Base-by-base conservation (phyloP, 352 stramenopile genomes). In the Phytophthora sp. region DNA sequence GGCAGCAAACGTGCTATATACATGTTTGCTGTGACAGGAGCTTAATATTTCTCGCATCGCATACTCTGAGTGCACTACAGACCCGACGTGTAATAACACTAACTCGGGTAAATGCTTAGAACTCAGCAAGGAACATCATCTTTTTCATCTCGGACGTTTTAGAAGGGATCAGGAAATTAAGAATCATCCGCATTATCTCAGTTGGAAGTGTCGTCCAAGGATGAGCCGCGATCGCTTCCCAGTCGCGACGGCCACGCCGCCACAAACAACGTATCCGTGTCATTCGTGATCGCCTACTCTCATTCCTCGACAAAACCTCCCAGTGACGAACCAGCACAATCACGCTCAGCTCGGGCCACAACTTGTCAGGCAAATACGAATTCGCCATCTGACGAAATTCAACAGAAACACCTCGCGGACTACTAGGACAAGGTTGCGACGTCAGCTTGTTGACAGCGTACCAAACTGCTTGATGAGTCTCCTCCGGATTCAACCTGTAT, bases 381-480 rank as follows among this genome's bases (percentile, higher is more conserved):
- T 26, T 60, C 17, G 49, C 49, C 32, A 60, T 23, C 7, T 28
- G 39, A 13, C 23, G 23, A 0, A 60, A 1, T 8, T 27, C 27
- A n/a, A n/a, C 18, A 49, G 41, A n/a, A 28, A n/a, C 31, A 48
- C 12, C 21, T 52, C 21, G n/a, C n/a, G n/a, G n/a, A n/a, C n/a
- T n/a, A 26, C 42, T 21, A 28, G 15, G 28, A 4, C 28, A 8
- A 27, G 20, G 2, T 20, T 30, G 34, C 26, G 30, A 24, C 34
- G 17, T 41, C 37, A 57, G 9, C 12, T 52, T 65, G 28, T 53
- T 44, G 15, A 66, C 27, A 12, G 57, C 42, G 34, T 66, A 66
- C 57, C 57, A 66, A 23, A 26, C 42, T 5, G 57, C 57, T 50
- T 55, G 57, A 1, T 17, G 57, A 20, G 41, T 54, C 18, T 66